A percentile compares a stretch with the other conserved stretches of the same genome.
These are phyloP conservation scores for Coniferiporia weirii DNA, from an alignment of 1,284 basidiomycete species.

Conservation along the genomic window DNA sequence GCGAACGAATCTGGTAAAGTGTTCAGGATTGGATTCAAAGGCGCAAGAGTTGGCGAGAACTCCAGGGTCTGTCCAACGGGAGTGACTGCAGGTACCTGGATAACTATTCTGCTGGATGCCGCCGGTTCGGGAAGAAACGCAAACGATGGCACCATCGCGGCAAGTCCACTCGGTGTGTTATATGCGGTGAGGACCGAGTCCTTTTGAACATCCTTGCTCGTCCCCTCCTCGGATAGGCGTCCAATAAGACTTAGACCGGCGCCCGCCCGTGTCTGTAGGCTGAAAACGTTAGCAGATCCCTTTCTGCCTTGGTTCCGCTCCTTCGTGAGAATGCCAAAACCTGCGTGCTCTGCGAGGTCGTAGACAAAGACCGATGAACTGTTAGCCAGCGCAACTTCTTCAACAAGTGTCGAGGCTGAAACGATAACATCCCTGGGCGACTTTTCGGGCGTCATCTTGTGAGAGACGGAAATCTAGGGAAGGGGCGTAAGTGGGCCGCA, in stretches of 20 bases:
- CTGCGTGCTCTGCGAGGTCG: constrained; percentile 74
- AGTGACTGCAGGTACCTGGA: constrained; percentile 73
- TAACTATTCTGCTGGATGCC: constrained; percentile 60
- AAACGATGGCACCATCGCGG: constrained; percentile 72
- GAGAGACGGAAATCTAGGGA: background rate
- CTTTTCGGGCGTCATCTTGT: background rate
- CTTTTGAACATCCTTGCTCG: constrained; percentile 57
- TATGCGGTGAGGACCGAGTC: constrained; percentile 67
- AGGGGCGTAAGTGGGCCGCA: background rate
- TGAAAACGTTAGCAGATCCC: constrained; percentile 51
- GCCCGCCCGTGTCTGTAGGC: constrained; percentile 82
- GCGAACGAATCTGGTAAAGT: constrained; percentile 66
- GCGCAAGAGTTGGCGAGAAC: constrained; percentile 68
- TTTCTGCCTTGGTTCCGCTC: constrained; percentile 44
- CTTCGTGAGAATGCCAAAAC: constrained; percentile 69
- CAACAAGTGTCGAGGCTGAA: constrained; percentile 56
- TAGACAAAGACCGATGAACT: constrained; percentile 74
- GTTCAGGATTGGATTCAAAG: constrained; percentile 54
- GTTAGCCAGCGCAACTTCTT: constrained; percentile 48
- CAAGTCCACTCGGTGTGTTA: constrained; percentile 70
- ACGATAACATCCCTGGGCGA: constrained; percentile 19
- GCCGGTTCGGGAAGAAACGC: constrained; percentile 56
- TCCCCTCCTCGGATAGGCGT: constrained; percentile 67
- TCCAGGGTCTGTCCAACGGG: constrained; percentile 60
- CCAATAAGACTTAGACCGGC: constrained; percentile 83